Percentiles rank a stretch among this genome's conserved stretches.
Evolutionary conservation across 1,284 basidiomycete genomes (phyloP).

Genomic region (Cronartium quercuum): DNA sequence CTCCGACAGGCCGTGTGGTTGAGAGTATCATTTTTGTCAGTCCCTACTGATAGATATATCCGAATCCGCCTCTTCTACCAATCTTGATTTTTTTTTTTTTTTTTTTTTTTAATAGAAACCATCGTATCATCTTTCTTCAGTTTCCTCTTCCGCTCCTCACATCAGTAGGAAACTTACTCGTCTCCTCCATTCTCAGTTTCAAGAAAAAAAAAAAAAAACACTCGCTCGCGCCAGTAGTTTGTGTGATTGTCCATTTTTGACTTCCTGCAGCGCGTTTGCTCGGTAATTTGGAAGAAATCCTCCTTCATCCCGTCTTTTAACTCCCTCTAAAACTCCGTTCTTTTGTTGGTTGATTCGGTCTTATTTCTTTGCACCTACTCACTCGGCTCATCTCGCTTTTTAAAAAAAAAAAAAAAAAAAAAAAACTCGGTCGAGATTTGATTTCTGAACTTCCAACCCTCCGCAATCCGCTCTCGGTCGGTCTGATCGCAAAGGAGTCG

Average conservation of each 20-base stretch:
- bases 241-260: neutral
- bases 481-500: neutral
- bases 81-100: neutral
- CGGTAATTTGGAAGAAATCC: neutral
- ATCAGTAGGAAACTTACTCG: neutral
- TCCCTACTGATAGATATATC: neutral
- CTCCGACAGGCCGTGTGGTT: neutral
- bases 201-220: too few relatives aligned
- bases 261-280: neutral
- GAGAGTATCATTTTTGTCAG: neutral
- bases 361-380: neutral
- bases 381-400: conserved; percentile 1
- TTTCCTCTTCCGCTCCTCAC: neutral
- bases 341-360: neutral
- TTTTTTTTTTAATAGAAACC: neutral
- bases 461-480: too few relatives aligned
- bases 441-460: conserved; percentile 2
- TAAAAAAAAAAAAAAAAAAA: neutral
- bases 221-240: neutral
- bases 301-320: neutral
- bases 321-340: neutral
- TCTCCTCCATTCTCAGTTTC: too few relatives aligned
- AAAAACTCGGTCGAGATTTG: too few relatives aligned
- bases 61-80: neutral
- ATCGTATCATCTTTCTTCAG: neutral